Evolutionary conservation across 2,329 filamentous ascomycete species (phyloP).

Genomic region (Pseudogymnoascus sp.): DNA sequence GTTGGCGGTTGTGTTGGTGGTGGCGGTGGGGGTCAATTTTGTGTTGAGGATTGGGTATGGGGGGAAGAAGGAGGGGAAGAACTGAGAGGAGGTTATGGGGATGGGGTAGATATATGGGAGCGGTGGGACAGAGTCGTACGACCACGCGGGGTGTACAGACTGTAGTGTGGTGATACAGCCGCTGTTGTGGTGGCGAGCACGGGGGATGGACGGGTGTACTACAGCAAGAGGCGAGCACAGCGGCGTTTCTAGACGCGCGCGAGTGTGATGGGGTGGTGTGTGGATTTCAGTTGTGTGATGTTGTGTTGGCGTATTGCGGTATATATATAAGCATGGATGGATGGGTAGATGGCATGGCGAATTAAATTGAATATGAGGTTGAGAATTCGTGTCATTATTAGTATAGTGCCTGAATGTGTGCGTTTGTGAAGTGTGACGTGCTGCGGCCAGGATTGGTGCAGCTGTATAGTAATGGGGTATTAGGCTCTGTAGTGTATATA

Average conservation of each 20-base stretch:
- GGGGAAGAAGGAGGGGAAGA: constrained; percentile 14
- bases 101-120: neutral
- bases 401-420: neutral
- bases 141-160: neutral
- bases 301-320: neutral
- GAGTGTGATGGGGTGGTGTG: neutral
- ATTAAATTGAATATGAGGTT: neutral
- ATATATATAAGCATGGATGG: neutral
- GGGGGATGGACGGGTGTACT: neutral
- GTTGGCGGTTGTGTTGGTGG: constrained; percentile 73
- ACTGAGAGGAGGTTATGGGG: neutral
- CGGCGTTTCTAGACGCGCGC: neutral
- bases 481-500: neutral
- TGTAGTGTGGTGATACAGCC: neutral
- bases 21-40: constrained; percentile 94
- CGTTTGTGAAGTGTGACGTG: neutral
- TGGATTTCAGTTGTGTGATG: neutral
- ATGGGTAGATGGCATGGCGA: neutral
- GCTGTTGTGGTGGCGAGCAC: neutral
- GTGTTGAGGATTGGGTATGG: constrained; percentile 61
- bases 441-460: neutral
- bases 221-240: too few species aligned
- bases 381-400: neutral
- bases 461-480: neutral
- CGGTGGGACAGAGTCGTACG: neutral